A percentile compares a stretch with the other conserved stretches of the same genome.
These are phyloP conservation scores for Lactarius sp. DNA, from an alignment of 768 basidiomycete species.

Conservation along the genomic window DNA sequence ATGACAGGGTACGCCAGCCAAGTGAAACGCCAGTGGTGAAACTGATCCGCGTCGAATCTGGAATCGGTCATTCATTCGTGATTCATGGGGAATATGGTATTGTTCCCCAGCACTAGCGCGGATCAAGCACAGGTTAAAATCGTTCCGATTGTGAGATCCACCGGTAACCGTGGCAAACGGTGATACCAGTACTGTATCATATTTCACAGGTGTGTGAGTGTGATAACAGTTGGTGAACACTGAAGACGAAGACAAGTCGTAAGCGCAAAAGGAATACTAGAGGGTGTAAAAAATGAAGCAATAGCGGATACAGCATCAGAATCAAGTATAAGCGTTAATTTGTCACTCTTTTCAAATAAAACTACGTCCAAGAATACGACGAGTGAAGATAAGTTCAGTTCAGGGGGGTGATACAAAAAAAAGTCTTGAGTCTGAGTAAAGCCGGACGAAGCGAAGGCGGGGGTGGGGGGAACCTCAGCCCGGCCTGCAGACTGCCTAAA, in stretches of 20 bases:
- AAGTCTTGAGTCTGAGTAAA: neutral
- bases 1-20: neutral
- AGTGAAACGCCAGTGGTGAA: neutral
- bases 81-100: too few relatives aligned
- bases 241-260: neutral
- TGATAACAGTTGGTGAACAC: neutral
- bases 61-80: neutral
- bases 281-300: neutral
- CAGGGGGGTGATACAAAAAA: neutral
- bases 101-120: neutral
- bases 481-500: slow-evolving; percentile 23
- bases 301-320: slow-evolving; percentile 1
- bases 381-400: neutral
- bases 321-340: neutral
- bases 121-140: neutral
- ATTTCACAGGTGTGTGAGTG: neutral
- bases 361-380: neutral
- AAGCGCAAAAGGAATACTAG: neutral
- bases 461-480: slow-evolving; percentile 4
- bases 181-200: neutral
- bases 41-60: neutral
- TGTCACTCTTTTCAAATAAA: neutral
- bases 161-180: neutral
- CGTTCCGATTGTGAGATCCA: neutral
- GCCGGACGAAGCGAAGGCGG: neutral